phyloP scores from a whole-genome alignment of 2,329 filamentous ascomycete genomes.

The Zelopaecilomyces penicillatus region DNA sequence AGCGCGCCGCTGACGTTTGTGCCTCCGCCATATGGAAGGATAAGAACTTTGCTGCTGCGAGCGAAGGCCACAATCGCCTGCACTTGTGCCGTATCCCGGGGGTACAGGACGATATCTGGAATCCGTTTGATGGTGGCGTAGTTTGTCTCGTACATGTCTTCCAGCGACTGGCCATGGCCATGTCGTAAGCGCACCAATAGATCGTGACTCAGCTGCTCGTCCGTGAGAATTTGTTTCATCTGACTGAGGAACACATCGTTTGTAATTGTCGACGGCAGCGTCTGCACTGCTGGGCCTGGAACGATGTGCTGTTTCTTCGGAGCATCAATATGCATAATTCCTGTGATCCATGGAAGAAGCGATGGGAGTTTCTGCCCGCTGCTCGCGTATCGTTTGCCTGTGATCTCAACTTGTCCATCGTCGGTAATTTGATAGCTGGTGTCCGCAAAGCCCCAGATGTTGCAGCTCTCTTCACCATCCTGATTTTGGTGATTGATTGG shows the following conservation, averaged over 20 bases:
- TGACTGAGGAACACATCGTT: neutral
- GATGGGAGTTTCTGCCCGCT: neutral
- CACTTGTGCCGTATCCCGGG: neutral
- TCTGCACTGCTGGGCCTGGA: neutral
- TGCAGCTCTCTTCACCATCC: neutral
- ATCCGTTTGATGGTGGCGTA: neutral
- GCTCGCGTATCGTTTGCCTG: neutral
- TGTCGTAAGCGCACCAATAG: neutral
- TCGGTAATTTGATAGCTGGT: neutral
- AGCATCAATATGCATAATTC: neutral
- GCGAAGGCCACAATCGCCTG: neutral
- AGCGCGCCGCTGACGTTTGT: constrained; percentile 2
- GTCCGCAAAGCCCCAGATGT: neutral
- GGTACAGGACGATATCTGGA: neutral
- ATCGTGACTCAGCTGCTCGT: neutral
- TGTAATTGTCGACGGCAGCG: neutral
- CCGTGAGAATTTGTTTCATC: neutral
- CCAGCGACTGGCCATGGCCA: constrained; percentile 1
- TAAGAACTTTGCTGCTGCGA: neutral
- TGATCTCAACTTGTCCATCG: neutral
- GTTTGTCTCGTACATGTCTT: constrained; percentile 4
- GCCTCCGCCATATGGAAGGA: constrained; percentile 1
- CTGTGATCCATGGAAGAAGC: neutral
- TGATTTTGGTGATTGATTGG: neutral
- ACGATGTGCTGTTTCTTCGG: neutral